These are phyloP conservation scores for Aegilops speltoides DNA, from an alignment of 176 grass and related monocot species.

Conservation along the genomic window DNA sequence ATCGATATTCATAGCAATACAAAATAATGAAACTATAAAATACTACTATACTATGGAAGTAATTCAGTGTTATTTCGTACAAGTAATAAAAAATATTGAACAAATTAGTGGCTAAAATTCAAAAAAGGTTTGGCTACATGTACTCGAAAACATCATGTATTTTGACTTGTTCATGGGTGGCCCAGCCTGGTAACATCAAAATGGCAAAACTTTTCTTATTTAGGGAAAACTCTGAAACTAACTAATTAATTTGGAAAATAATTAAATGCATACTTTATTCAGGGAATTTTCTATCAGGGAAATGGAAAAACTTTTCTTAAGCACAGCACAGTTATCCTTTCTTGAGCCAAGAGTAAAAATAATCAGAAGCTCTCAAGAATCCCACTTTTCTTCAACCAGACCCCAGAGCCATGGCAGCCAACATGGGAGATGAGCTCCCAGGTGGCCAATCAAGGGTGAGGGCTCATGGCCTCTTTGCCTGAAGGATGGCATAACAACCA, in stretches of 20 bases:
- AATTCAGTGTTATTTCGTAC: background rate
- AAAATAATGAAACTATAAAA: background rate
- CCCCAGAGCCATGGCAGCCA: background rate
- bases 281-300: background rate
- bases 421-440: background rate
- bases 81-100: background rate
- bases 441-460: background rate
- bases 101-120: background rate
- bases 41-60: background rate
- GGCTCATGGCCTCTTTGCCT: background rate
- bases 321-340: background rate
- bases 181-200: background rate
- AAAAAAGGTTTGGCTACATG: background rate
- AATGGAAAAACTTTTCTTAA: background rate
- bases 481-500: background rate
- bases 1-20: background rate
- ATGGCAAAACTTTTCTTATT: background rate
- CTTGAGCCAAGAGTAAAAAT: background rate
- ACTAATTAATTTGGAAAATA: background rate
- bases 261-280: background rate
- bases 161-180: background rate
- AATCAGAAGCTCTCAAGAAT: background rate
- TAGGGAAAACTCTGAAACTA: background rate
- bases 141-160: background rate
- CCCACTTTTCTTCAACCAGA: constrained; percentile 2